phyloP scores from a whole-genome alignment of 2,329 filamentous ascomycete genomes.

The Ceratocystis harringtonii region DNA sequence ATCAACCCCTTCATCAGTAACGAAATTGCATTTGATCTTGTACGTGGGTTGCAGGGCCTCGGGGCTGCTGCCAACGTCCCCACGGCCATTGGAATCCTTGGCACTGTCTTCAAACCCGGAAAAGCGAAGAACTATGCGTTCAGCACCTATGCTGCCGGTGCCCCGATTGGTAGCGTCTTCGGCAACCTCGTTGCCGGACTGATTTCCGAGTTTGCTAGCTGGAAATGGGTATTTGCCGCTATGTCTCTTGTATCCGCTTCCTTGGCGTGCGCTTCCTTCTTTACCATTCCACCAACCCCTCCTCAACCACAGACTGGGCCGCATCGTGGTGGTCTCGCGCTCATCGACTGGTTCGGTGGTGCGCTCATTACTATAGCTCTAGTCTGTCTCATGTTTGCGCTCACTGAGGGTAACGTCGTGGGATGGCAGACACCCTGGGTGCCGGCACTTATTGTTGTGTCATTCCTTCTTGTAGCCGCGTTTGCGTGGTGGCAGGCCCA shows the following conservation, averaged over 20 bases:
- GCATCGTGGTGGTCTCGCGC: slow-evolving; percentile 6
- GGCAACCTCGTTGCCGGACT: slow-evolving; percentile 51
- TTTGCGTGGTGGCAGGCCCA: slow-evolving; percentile 49
- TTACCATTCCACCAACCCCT: slow-evolving; percentile 43
- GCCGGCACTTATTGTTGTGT: slow-evolving; percentile 41
- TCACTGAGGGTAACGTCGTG: slow-evolving; percentile 54
- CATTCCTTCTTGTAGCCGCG: slow-evolving; percentile 37
- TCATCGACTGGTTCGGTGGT: slow-evolving; percentile 49
- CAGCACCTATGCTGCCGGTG: slow-evolving; percentile 47
- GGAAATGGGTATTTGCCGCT: slow-evolving; percentile 55
- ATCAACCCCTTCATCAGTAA: slow-evolving; percentile 49
- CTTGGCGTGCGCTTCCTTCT: slow-evolving; percentile 40
- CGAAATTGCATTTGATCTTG: slow-evolving; percentile 53
- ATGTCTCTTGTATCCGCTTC: slow-evolving; percentile 44
- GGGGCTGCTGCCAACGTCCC: slow-evolving; percentile 56
- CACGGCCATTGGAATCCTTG: slow-evolving; percentile 55
- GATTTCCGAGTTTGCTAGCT: slow-evolving; percentile 45
- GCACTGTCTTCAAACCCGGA: slow-evolving; percentile 50
- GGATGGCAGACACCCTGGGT: slow-evolving; percentile 53
- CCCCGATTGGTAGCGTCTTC: slow-evolving; percentile 47
- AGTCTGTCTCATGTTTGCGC: slow-evolving; percentile 47
- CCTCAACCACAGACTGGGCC: slow-evolving; percentile 6
- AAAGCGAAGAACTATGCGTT: slow-evolving; percentile 59
- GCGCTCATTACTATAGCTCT: slow-evolving; percentile 46
- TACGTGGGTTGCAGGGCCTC: slow-evolving; percentile 51